These are phyloP conservation scores for Metarhizium album DNA, from an alignment of 2,329 filamentous ascomycete species.

Conservation along the genomic window DNA sequence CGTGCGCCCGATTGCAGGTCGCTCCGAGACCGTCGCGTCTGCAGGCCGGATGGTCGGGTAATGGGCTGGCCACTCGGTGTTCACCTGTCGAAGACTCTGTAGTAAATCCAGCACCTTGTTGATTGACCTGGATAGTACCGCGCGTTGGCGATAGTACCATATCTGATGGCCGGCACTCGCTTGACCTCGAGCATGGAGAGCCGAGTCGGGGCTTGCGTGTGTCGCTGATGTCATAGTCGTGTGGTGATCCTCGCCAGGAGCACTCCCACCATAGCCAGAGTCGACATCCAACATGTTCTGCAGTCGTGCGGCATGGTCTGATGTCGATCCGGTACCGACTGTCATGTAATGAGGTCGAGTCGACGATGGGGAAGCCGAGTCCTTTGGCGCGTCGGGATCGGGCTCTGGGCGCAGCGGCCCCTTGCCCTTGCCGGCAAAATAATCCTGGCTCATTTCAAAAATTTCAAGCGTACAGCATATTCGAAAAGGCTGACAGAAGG, in stretches of 20 bases:
- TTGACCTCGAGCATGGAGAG: constrained; percentile 37
- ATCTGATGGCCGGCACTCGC: constrained; percentile 85
- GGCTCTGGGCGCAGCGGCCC: constrained; percentile 23
- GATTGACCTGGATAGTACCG: constrained; percentile 77
- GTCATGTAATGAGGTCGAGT: constrained; percentile 66
- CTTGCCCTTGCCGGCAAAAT: constrained; percentile 45
- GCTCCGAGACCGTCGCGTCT: constrained; percentile 30
- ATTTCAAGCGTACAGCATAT: constrained; percentile 23
- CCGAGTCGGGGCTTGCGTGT: constrained; percentile 30
- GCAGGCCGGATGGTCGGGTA: constrained; percentile 75
- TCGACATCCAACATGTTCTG: constrained; percentile 76
- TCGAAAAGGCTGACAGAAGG: constrained; percentile 10
- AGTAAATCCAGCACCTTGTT: constrained; percentile 76
- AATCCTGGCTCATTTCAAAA: constrained; percentile 49
- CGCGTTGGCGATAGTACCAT: constrained; percentile 88
- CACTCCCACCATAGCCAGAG: constrained; percentile 83
- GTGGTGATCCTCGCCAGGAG: constrained; percentile 49
- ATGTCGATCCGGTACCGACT: constrained; percentile 71
- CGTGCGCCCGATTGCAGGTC: constrained; percentile 53
- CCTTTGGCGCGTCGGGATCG: constrained; percentile 18
- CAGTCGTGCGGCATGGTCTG: constrained; percentile 69
- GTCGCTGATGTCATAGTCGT: constrained; percentile 9
- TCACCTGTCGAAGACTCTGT: constrained; percentile 77
- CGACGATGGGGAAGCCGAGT: constrained; percentile 17
- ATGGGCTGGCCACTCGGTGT: constrained; percentile 83